phyloP scores from a whole-genome alignment of 2,329 filamentous ascomycete species.

The Hortaea werneckii region DNA sequence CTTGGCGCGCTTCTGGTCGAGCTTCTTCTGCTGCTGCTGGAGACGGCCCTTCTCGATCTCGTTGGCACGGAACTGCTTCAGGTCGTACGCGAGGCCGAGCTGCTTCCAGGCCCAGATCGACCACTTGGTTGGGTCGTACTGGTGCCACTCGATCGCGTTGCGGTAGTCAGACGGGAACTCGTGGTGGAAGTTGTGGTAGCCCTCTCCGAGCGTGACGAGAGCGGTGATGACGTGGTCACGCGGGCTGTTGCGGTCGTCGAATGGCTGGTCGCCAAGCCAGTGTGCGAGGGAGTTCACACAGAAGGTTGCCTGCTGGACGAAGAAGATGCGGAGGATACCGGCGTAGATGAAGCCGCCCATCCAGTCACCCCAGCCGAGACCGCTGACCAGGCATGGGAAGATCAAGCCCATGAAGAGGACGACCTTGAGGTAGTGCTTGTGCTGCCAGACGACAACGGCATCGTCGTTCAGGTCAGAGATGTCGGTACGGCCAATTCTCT shows the following conservation, averaged over 20 bases:
- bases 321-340: conserved; percentile 77
- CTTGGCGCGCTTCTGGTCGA: conserved; percentile 71
- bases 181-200: conserved; percentile 94
- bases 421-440: conserved; percentile 74
- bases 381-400: conserved; percentile 65
- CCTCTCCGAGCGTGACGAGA: conserved; percentile 74
- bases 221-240: conserved; percentile 82
- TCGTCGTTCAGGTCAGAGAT: conserved; percentile 84
- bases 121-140: conserved; percentile 91
- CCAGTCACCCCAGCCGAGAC: conserved; percentile 73
- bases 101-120: conserved; percentile 76
- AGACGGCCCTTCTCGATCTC: conserved; percentile 88
- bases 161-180: conserved; percentile 90
- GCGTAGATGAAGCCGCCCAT: conserved; percentile 73
- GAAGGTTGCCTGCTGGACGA: conserved; percentile 87
- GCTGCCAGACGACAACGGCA: conserved; percentile 75
- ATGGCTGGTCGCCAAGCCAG: conserved; percentile 86
- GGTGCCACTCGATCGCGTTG: conserved; percentile 82
- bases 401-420: conserved; percentile 67
- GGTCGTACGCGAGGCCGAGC: conserved; percentile 71
- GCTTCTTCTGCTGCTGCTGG: conserved; percentile 85
- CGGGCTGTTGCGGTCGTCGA: conserved; percentile 85
- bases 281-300: conserved; percentile 86
- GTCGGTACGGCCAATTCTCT: conserved; percentile 77
- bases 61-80: conserved; percentile 85